Evolutionary conservation across 805 yeast species (phyloP).

Genomic region (Saccharomyces mikatae): DNA sequence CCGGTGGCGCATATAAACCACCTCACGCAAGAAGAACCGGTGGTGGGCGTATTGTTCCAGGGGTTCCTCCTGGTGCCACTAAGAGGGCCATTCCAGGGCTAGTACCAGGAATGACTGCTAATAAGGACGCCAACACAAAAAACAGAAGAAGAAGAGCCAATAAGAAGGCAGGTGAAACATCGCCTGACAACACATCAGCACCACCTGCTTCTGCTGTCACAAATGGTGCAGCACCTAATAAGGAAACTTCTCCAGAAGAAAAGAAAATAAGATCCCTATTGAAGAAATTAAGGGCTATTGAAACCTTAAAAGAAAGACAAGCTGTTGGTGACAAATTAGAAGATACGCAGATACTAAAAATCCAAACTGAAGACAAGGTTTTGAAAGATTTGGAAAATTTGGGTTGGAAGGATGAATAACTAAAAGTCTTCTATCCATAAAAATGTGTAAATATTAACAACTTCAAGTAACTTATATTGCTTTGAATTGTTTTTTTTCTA

Average conservation of each 20-base stretch:
- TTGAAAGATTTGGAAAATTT: conserved; percentile 62
- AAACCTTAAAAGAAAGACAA: conserved; percentile 77
- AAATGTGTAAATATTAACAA: not conserved
- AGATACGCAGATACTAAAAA: conserved; percentile 86
- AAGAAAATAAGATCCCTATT: conserved; percentile 84
- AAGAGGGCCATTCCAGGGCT: not conserved
- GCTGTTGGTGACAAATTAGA: conserved; percentile 78
- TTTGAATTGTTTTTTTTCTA: not conserved
- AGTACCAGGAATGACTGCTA: conserved; percentile 42
- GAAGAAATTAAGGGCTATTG: conserved; percentile 94
- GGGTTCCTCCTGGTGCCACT: conserved; percentile 25
- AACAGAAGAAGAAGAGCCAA: conserved; percentile 70
- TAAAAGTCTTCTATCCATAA: not conserved
- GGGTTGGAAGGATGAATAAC: conserved; percentile 53
- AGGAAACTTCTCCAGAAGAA: conserved; percentile 60
- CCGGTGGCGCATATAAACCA: conserved; percentile 90
- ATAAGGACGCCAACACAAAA: conserved; percentile 59
- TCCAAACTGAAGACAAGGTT: conserved; percentile 76
- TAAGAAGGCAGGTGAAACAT: conserved; percentile 33
- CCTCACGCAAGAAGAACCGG: conserved; percentile 72
- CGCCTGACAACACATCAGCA: conserved; percentile 11
- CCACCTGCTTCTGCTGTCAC: conserved; percentile 9
- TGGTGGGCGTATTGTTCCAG: conserved; percentile 27
- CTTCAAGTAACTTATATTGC: not conserved
- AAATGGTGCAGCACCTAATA: conserved; percentile 7